These are phyloP conservation scores for Aspergillus tubingensis DNA, from an alignment of 2,329 filamentous ascomycete genomes.

Conservation along the genomic window DNA sequence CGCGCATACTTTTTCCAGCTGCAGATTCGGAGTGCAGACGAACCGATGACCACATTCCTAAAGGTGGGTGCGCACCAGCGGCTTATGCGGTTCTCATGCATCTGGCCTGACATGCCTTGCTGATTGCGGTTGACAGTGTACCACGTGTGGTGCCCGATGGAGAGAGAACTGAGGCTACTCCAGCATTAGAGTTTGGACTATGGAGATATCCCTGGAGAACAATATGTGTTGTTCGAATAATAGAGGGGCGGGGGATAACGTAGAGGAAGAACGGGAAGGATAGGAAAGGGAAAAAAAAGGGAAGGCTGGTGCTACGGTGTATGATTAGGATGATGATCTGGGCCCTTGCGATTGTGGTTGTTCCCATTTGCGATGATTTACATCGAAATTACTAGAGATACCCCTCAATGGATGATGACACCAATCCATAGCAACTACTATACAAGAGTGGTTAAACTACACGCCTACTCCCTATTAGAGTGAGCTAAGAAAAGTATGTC, in stretches of 20 bases:
- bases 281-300: background rate
- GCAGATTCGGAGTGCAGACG: conserved; percentile 96
- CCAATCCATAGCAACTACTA: background rate
- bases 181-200: background rate
- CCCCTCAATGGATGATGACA: conserved; percentile 10
- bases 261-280: background rate
- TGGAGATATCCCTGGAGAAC: background rate
- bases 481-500: conserved; percentile 10
- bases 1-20: conserved; percentile 95
- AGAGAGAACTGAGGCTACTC: conserved; percentile 47
- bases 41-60: conserved; percentile 97
- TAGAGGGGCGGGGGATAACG: background rate
- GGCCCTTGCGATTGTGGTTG: background rate
- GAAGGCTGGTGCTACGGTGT: background rate
- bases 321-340: background rate
- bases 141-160: conserved; percentile 49
- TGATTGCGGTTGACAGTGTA: conserved; percentile 43
- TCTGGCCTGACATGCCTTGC: conserved; percentile 15
- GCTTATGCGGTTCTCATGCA: conserved; percentile 19
- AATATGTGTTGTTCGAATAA: conserved; percentile 3
- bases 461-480: background rate
- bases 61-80: conserved; percentile 58
- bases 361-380: background rate
- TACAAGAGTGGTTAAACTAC: background rate
- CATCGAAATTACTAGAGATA: conserved; percentile 8